Conservation (phyloP, 257 asterid species). For the Solanum acaule region DNA sequence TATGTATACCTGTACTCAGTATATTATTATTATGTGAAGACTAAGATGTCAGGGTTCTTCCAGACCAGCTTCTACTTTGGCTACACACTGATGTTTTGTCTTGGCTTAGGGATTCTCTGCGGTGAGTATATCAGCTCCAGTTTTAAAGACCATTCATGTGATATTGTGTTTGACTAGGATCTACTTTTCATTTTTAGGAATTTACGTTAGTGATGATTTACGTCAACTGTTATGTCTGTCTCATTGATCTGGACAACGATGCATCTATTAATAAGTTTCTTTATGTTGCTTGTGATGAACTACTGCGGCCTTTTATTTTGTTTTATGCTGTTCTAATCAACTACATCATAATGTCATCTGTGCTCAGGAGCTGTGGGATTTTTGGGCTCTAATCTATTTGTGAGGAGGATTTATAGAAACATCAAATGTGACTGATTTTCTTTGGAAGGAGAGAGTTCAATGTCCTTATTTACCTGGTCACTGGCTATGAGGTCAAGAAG, state of each 20-base stretch:
- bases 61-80: constrained; percentile 66
- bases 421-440: constrained; percentile 71
- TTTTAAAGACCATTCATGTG: background rate
- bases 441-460: background rate
- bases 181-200: background rate
- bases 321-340: background rate
- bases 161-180: background rate
- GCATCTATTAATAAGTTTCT: background rate
- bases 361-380: constrained; percentile 80
- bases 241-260: background rate
- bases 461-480: background rate
- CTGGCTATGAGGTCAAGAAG: background rate
- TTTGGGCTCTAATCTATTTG: constrained; percentile 86
- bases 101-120: constrained; percentile 65
- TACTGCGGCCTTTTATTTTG: background rate
- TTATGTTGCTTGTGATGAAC: background rate
- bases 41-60: constrained; percentile 65
- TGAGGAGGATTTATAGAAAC: constrained; percentile 92
- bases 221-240: background rate
- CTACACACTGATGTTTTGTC: constrained; percentile 59
- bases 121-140: constrained; percentile 38
- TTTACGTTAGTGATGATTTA: background rate
- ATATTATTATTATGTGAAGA: constrained; percentile 48
- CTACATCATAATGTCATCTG: background rate
- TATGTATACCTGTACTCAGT: constrained; percentile 55